Percentiles rank a stretch among this genome's conserved stretches.
phyloP scores from a whole-genome alignment of 2,329 filamentous ascomycete species.

The Eutypella sp. region DNA sequence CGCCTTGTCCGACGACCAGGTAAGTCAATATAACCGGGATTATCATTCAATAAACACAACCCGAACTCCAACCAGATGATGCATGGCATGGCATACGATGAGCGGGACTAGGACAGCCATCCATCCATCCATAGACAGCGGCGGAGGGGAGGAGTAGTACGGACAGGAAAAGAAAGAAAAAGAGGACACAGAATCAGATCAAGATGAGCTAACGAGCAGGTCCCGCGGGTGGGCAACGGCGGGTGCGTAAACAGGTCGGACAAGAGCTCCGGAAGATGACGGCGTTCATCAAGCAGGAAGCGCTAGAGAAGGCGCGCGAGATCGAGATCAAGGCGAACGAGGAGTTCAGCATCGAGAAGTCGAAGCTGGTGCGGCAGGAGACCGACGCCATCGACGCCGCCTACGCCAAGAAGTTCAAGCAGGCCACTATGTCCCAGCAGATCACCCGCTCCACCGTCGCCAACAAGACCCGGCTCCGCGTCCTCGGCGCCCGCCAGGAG shows the following conservation, averaged over 20 bases:
- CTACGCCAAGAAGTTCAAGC: conserved; percentile 99
- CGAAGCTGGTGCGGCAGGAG: conserved; percentile 94
- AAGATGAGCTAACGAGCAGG: not conserved
- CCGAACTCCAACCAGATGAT: conserved; percentile 10
- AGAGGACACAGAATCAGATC: not conserved
- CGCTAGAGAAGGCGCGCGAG: conserved; percentile 91
- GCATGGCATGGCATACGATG: conserved; percentile 6
- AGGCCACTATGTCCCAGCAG: conserved; percentile 96
- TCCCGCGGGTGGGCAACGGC: not conserved
- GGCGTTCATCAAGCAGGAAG: conserved; percentile 98
- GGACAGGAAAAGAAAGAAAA: not conserved
- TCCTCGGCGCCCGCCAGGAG: conserved; percentile 83
- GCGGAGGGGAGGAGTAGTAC: not conserved
- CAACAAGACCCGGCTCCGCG: conserved; percentile 91
- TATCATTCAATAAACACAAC: too few relatives aligned
- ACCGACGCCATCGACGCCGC: conserved; percentile 84
- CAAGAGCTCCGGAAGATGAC: conserved; percentile 99
- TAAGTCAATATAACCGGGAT: conserved; percentile 35
- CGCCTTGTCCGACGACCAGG: conserved; percentile 97
- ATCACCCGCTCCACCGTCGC: conserved; percentile 93
- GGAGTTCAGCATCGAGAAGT: conserved; percentile 98
- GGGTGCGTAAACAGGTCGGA: conserved; percentile 62
- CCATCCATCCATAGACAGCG: conserved; percentile 12
- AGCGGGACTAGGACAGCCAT: conserved; percentile 11
- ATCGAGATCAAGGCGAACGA: conserved; percentile 98